Base-by-base conservation (phyloP, 495 filamentous ascomycete species). In the Xylaria castorea region DNA sequence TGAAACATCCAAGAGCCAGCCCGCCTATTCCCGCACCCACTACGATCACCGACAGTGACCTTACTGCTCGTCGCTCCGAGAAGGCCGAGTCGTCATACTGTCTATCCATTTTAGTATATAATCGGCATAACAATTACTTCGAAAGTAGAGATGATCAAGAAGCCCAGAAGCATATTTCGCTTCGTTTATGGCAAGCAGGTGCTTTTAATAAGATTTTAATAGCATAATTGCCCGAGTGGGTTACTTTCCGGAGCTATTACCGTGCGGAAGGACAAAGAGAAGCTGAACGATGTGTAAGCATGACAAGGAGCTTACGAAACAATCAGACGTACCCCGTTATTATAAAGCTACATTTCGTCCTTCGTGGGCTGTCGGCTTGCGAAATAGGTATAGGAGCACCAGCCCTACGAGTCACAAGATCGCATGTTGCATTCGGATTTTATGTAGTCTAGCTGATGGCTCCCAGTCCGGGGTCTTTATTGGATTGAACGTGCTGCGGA, bases 11-110 rank as follows among this genome's bases (percentile, higher is more conserved):
- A 36, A 68, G 16, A 16, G 73, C 38, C 6, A 77, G 66, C 34
- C 75, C 75, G 11, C 65, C 73, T 51, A 77, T 73, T 6, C 75
- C 73, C 12, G 73, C 70, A 4, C 73, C 75, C 16, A 76, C 38
- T 2, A 74, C 70, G 34, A 76, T 36, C 30, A 72, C 46, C 9
- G 65, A 74, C 53, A 74, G 46, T n/a, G 65, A 44, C 63, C 63
- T 60, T 1, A 62, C 40, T 53, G 73, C 69, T 66, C 69, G 68
- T 20, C 65, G 50, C 50, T 66, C 57, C 36, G 70, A 66, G 40
- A 72, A 72, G 30, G 20, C 18, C 25, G 51, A 57, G 38, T 65
- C 61, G 40, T 66, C 44, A 42, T 30, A 30, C 27, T 30, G 27
- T 22, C 6, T n/a, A 50, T 38, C 62, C 62, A 72, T 72, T 32